Conservation (phyloP, 805 yeast species). For the Saccharomycopsis capsularis region DNA sequence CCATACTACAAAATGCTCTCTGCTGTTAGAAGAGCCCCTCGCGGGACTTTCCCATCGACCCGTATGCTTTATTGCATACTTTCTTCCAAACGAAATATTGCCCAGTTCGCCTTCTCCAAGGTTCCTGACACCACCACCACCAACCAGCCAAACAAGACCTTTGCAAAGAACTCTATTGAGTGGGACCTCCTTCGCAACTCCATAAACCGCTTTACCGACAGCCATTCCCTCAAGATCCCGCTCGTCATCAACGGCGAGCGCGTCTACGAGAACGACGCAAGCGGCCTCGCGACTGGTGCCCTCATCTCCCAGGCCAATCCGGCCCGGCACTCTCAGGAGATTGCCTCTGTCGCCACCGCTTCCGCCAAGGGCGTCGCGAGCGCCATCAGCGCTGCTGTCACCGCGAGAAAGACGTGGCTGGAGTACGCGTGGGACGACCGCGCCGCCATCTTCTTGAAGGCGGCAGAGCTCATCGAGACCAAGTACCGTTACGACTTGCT, state of each 20-base stretch:
- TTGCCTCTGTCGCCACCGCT: constrained; percentile 78
- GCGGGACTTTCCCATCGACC: too few relatives aligned
- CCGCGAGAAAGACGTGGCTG: constrained; percentile 74
- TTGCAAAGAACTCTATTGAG: constrained; percentile 49
- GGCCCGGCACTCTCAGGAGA: constrained; percentile 62
- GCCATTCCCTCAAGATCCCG: constrained; percentile 65
- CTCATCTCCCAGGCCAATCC: constrained; percentile 64
- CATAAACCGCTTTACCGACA: constrained; percentile 52
- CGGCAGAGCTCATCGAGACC: constrained; percentile 87
- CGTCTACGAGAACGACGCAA: constrained; percentile 38
- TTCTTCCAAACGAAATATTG: too few relatives aligned
- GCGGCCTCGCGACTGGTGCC: constrained; percentile 27
- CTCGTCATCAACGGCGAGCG: constrained; percentile 78
- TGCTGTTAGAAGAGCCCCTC: too few relatives aligned
- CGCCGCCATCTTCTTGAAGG: constrained; percentile 86
- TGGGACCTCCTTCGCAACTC: constrained; percentile 70
- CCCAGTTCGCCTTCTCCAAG: constrained; percentile 50
- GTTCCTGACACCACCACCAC: constrained; percentile 47
- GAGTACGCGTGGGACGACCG: constrained; percentile 76
- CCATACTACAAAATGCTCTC: too few relatives aligned
- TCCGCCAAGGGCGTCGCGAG: constrained; percentile 50
- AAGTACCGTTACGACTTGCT: constrained; percentile 89
- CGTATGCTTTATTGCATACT: too few relatives aligned
- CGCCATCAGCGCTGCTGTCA: constrained; percentile 70
- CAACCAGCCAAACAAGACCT: constrained; percentile 61